Conservation (phyloP, 2,329 filamentous ascomycete genomes). For the Trichoderma arundinaceum region DNA sequence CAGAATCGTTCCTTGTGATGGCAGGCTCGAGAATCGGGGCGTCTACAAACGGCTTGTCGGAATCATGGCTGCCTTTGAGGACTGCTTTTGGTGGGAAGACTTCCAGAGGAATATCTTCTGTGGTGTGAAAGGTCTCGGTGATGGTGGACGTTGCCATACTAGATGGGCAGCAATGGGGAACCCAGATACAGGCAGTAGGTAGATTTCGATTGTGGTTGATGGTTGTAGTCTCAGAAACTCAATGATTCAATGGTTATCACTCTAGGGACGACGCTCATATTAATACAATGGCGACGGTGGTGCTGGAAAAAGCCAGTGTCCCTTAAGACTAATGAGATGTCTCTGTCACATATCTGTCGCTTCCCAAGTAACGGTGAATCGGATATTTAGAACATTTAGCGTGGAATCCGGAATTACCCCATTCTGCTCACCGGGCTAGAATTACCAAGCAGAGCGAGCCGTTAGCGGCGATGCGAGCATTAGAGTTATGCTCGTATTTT, state of each 20-base stretch:
- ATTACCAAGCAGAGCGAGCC: slow-evolving; percentile 20
- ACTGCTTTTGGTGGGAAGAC: background rate
- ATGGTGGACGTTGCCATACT: slow-evolving; percentile 18
- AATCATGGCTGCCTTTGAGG: slow-evolving; percentile 10
- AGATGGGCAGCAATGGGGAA: background rate
- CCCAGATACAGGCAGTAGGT: background rate
- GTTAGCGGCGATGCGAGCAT: background rate
- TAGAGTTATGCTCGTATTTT: background rate
- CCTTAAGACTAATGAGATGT: background rate
- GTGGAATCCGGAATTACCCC: background rate
- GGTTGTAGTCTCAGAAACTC: background rate
- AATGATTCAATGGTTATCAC: background rate
- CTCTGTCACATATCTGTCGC: background rate
- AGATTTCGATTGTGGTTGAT: background rate
- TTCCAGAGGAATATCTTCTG: slow-evolving; percentile 6
- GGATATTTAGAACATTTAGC: background rate
- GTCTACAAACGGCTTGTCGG: background rate
- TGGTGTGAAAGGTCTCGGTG: slow-evolving; percentile 3
- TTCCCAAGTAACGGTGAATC: slow-evolving; percentile 17
- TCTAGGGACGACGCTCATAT: background rate
- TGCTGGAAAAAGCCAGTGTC: background rate
- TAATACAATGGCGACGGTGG: background rate
- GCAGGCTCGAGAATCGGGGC: slow-evolving; percentile 23
- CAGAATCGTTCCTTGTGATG: background rate
- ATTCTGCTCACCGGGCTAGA: slow-evolving; percentile 11